These are phyloP conservation scores for Annulohypoxylon stygium DNA, from an alignment of 495 filamentous ascomycete genomes.

Conservation along the genomic window DNA sequence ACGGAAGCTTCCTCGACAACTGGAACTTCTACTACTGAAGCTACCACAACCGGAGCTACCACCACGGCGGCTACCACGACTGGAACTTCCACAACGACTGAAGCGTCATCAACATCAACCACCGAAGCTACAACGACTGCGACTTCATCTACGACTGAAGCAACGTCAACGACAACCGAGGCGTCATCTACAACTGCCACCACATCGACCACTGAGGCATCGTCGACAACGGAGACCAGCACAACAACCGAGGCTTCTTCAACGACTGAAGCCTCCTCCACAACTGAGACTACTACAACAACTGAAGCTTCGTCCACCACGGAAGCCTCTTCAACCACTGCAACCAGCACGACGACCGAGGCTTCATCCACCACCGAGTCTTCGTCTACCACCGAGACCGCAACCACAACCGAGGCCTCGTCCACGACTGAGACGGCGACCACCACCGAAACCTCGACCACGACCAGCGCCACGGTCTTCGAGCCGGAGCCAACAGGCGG, in stretches of 20 bases:
- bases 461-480: not conserved
- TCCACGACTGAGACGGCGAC: not conserved
- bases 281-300: not conserved
- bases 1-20: too few species aligned
- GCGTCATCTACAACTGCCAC: too few species aligned
- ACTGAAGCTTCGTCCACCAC: too few species aligned
- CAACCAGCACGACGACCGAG: not conserved
- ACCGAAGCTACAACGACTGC: not conserved
- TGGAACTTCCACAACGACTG: not conserved
- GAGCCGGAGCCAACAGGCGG: too few species aligned
- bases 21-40: not conserved
- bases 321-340: not conserved
- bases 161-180: not conserved
- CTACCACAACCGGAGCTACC: too few species aligned
- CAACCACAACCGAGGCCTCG: not conserved
- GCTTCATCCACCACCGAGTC: not conserved
- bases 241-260: too few species aligned
- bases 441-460: not conserved
- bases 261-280: conserved; percentile 1
- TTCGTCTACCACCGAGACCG: not conserved
- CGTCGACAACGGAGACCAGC: too few species aligned
- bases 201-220: not conserved
- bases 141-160: not conserved
- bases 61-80: too few species aligned
- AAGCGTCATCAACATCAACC: too few species aligned